Percentiles rank a stretch among this genome's conserved stretches.
These are phyloP conservation scores for Phaeosphaeriaceae sp. DNA, from an alignment of 2,329 filamentous ascomycete genomes.

Conservation along the genomic window DNA sequence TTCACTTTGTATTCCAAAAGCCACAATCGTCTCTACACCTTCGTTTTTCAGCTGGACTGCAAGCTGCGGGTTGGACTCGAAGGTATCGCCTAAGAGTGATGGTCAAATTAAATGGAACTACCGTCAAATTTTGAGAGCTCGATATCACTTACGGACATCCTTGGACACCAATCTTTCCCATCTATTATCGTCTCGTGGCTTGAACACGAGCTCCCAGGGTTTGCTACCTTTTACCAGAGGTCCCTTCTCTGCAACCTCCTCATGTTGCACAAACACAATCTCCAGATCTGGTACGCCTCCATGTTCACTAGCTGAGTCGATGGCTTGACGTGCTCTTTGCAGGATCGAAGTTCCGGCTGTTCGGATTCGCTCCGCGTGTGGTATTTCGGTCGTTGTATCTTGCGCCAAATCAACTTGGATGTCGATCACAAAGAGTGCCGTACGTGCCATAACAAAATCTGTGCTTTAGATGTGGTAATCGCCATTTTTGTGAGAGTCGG, in stretches of 20 bases:
- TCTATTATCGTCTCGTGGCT: slow-evolving; percentile 5
- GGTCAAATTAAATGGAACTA: background rate
- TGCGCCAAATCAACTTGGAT: slow-evolving; percentile 9
- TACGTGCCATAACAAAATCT: slow-evolving; percentile 9
- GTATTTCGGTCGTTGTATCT: slow-evolving; percentile 3
- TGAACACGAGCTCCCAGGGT: slow-evolving; percentile 14
- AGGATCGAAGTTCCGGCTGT: slow-evolving; percentile 4
- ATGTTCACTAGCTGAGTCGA: background rate
- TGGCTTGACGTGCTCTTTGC: background rate
- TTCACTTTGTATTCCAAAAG: slow-evolving; percentile 21
- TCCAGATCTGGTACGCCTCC: background rate
- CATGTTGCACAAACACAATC: slow-evolving; percentile 16
- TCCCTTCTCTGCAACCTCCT: slow-evolving; percentile 9
- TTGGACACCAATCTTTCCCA: slow-evolving; percentile 8
- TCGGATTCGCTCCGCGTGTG: slow-evolving; percentile 5
- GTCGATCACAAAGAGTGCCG: slow-evolving; percentile 16
- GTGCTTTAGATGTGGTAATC: background rate
- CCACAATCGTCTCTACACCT: slow-evolving; percentile 8
- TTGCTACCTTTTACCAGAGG: slow-evolving; percentile 6
- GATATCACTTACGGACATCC: slow-evolving; percentile 9
- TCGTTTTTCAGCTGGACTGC: slow-evolving; percentile 4
- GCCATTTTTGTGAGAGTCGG: background rate
- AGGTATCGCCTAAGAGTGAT: slow-evolving; percentile 9
- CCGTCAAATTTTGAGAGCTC: background rate
- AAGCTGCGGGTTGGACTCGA: slow-evolving; percentile 9